Conservation (phyloP, 2,329 filamentous ascomycete genomes). For the Berkeleyomyces basicola region DNA sequence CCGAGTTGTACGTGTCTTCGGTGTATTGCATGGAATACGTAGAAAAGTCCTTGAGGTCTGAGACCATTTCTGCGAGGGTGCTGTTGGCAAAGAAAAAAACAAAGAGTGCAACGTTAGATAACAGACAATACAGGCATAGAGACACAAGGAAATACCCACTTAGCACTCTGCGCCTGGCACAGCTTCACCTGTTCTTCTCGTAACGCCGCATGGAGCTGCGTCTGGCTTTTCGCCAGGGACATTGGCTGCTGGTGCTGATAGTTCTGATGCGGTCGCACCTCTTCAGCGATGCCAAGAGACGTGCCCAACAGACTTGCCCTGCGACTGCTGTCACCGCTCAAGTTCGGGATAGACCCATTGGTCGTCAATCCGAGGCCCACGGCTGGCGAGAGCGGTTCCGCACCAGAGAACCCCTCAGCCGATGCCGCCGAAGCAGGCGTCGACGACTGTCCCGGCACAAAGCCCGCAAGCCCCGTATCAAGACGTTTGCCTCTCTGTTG, state of each 20-base stretch:
- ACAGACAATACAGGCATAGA: not conserved
- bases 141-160: not conserved
- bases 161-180: conserved; percentile 6
- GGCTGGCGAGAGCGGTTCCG: not conserved
- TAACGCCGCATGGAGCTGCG: conserved; percentile 4
- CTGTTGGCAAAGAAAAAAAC: not conserved
- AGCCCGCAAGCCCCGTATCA: not conserved
- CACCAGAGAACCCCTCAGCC: not conserved
- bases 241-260: not conserved
- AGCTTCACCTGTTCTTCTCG: conserved; percentile 9
- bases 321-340: not conserved
- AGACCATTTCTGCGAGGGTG: conserved; percentile 11
- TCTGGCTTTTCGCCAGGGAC: conserved; percentile 1
- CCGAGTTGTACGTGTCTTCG: conserved; percentile 57
- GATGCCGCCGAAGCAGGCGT: not conserved
- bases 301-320: not conserved
- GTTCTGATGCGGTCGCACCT: not conserved
- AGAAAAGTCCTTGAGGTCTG: conserved; percentile 38
- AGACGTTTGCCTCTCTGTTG: not conserved
- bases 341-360: not conserved
- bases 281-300: not conserved
- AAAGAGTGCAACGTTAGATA: not conserved
- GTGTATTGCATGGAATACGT: conserved; percentile 46
- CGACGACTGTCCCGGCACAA: not conserved
- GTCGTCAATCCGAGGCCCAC: not conserved